These are phyloP conservation scores for Candida manassasensis DNA, from an alignment of 805 yeast genomes.

Conservation along the genomic window DNA sequence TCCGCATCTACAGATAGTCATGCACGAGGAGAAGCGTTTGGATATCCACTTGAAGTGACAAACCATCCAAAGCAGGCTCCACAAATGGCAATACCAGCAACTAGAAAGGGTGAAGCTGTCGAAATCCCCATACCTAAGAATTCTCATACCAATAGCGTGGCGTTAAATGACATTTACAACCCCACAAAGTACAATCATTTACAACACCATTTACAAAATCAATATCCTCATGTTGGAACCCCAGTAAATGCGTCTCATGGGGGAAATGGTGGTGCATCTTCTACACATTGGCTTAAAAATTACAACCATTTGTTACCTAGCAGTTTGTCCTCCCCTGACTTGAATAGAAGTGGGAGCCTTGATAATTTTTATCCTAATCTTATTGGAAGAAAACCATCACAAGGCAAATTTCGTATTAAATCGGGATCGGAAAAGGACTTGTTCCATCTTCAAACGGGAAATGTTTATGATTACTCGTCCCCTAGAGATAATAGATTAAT, in stretches of 20 bases:
- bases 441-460: conserved; percentile 3
- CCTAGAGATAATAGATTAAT: conserved; percentile 18
- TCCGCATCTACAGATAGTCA: conserved; percentile 1
- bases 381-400: conserved; percentile 15
- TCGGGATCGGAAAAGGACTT: conserved; percentile 15
- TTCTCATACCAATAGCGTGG: conserved; percentile 14
- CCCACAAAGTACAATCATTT: not conserved
- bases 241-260: not conserved
- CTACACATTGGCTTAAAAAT: conserved; percentile 24
- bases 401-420: conserved; percentile 10
- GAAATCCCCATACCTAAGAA: conserved; percentile 52
- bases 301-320: conserved; percentile 20
- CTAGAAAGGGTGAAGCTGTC: conserved; percentile 71
- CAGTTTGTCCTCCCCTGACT: conserved; percentile 14
- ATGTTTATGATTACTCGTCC: conserved; percentile 2
- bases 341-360: conserved; percentile 17
- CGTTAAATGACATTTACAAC: conserved; percentile 1
- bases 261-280: not conserved
- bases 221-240: conserved; percentile 1
- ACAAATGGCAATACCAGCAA: conserved; percentile 76
- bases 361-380: conserved; percentile 23
- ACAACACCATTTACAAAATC: conserved; percentile 1
- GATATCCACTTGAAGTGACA: conserved; percentile 10
- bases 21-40: not conserved
- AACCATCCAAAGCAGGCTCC: conserved; percentile 27